Conservation (phyloP, 1,139 yeast genomes). For the Blastobotrys persicus region DNA sequence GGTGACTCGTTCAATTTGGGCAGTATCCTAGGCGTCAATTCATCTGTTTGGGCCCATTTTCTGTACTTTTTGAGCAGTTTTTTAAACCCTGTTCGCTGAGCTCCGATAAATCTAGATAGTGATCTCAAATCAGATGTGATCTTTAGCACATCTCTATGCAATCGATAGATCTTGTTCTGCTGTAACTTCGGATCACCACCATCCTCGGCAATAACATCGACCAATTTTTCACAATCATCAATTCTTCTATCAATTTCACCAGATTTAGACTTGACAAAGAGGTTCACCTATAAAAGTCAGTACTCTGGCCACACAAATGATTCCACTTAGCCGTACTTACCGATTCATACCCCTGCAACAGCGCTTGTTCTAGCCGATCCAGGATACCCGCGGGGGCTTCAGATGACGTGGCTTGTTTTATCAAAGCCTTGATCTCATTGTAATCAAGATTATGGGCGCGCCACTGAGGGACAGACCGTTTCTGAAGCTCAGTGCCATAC, state of each 20-base stretch:
- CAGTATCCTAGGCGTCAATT: slow-evolving; percentile 35
- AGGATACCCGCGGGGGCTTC: slow-evolving; percentile 22
- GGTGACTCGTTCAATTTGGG: slow-evolving; percentile 36
- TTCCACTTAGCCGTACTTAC: too few relatives aligned
- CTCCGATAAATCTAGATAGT: slow-evolving; percentile 67
- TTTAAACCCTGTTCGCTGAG: slow-evolving; percentile 78
- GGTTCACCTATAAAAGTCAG: slow-evolving; percentile 25
- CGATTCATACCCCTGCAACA: slow-evolving; percentile 51
- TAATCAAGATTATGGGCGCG: slow-evolving; percentile 77
- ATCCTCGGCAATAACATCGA: slow-evolving; percentile 35
- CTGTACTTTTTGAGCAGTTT: slow-evolving; percentile 78
- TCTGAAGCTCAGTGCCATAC: slow-evolving; percentile 73
- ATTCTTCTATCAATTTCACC: slow-evolving; percentile 55
- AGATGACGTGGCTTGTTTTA: slow-evolving; percentile 49
- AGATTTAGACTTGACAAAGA: slow-evolving; percentile 64
- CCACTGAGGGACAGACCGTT: slow-evolving; percentile 87
- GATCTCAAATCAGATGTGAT: slow-evolving; percentile 64
- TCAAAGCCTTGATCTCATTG: slow-evolving; percentile 64
- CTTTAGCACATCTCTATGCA: slow-evolving; percentile 40
- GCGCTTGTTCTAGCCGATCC: slow-evolving; percentile 33
- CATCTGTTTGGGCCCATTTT: slow-evolving; percentile 52
- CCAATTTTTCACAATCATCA: slow-evolving; percentile 40
- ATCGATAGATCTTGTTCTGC: slow-evolving; percentile 31
- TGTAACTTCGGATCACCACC: slow-evolving; percentile 14
- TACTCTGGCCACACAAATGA: too few relatives aligned